Base-by-base conservation (phyloP, 371 early-diverging fungal species). In the Dichotomocladium elegans region DNA sequence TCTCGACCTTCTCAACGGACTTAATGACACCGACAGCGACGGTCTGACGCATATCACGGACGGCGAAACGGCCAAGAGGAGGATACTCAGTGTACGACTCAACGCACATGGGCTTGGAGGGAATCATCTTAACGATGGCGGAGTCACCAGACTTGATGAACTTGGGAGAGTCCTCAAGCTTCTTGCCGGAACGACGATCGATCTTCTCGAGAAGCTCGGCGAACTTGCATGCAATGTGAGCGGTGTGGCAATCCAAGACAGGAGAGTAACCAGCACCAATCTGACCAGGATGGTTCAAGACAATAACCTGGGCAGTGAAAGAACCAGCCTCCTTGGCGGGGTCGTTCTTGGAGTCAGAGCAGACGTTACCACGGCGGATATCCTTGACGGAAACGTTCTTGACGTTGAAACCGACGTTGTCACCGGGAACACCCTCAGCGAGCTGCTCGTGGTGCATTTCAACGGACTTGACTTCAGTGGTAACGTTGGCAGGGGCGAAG, bases 381-480 rank as follows among this genome's bases (percentile, higher is more conserved):
- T 94, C 93, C 88, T 91, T 92, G 80, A 92, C 91, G 63, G 93
- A 92, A 53, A 94, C 93, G 90, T 93, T 92, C 92, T 92, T 94
- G 79, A 96, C 90, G 92, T 94, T 94, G 92, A 97, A 93, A 68
- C 94, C 95, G 66, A 96, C 95, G 87, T 93, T 94, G 90, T 97
- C 98, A 68, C 98, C 98, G 75, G 98, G 93, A 44, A 86, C 72
- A 85, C 94, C 98, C 83, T 95, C 86, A 61, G 70, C 69, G 64
- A 95, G 85, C 63, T 82, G 80, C 81, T 95, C 93, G 93, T 96
- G 94, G 82, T 95, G 97, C 97, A 95, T 97, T 84, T 95, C 95
- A 61, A 96, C 94, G 81, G 95, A 94, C 87, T 92, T 93, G 80
- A 95, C 98, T 83, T 94, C 93, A 84, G 94, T 91, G 77, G 92